Evolutionary conservation across 1,284 basidiomycete species (phyloP).

Genomic region (Schizophyllum commune): DNA sequence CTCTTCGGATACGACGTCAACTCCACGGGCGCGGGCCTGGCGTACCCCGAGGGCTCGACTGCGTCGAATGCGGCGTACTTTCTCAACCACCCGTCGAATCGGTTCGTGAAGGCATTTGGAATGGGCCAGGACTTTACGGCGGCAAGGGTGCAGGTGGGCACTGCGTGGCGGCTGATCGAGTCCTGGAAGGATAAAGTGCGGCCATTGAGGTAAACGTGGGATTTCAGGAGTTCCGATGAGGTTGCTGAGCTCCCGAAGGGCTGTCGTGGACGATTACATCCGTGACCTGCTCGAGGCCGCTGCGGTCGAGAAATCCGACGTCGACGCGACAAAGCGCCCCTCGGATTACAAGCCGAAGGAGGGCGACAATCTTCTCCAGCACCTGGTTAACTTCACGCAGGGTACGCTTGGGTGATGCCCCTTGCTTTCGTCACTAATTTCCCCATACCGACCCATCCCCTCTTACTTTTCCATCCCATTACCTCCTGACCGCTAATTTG

Average conservation of each 20-base stretch:
- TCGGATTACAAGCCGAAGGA: constrained; percentile 10
- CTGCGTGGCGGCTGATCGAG: constrained; percentile 8
- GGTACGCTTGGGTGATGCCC: constrained; percentile 8
- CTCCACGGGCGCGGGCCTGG: not conserved
- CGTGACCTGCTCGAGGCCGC: not conserved
- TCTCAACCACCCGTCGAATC: constrained; percentile 8
- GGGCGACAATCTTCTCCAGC: constrained; percentile 28
- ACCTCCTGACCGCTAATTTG: too few species aligned
- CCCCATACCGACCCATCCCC: too few species aligned
- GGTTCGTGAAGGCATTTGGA: constrained; percentile 9
- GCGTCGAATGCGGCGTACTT: not conserved
- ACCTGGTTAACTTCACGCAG: constrained; percentile 26
- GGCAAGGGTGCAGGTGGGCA: not conserved
- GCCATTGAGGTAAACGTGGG: not conserved
- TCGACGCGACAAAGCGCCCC: not conserved
- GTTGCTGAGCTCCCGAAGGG: too few species aligned
- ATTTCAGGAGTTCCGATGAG: too few species aligned
- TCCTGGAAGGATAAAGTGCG: constrained; percentile 9
- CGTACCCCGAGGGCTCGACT: not conserved
- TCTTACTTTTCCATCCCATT: too few species aligned
- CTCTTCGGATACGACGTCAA: constrained; percentile 8
- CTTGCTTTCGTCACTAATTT: too few species aligned
- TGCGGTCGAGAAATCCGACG: not conserved
- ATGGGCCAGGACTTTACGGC: constrained; percentile 2
- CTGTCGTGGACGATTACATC: not conserved